Evolutionary conservation across 768 basidiomycete species (phyloP).

Genomic region (Serendipita indica): DNA sequence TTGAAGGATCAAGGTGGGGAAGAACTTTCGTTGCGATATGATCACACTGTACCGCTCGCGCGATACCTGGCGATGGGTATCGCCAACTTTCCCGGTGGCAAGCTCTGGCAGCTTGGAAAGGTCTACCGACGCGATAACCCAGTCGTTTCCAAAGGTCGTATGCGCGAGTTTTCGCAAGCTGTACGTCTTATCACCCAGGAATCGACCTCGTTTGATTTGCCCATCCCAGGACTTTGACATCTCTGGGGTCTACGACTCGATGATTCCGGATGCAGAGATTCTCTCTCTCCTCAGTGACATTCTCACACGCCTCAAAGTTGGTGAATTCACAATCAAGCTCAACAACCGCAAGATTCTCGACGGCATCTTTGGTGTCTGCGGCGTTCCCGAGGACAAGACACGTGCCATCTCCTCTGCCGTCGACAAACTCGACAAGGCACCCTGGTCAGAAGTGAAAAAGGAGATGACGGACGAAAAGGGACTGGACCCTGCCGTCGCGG

Average conservation of each 20-base stretch:
- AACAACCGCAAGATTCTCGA: constrained; percentile 97
- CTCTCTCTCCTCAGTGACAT: constrained; percentile 71
- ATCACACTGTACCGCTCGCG: constrained; percentile 94
- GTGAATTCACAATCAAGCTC: constrained; percentile 91
- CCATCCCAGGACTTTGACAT: constrained; percentile 79
- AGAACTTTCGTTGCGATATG: constrained; percentile 84
- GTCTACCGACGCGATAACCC: constrained; percentile 94
- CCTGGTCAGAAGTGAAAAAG: constrained; percentile 84
- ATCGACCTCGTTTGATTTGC: not conserved
- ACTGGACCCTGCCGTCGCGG: constrained; percentile 61
- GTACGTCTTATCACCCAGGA: constrained; percentile 30
- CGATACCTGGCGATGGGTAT: constrained; percentile 91
- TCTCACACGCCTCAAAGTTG: constrained; percentile 69
- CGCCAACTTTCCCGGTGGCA: constrained; percentile 40
- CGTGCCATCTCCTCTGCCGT: constrained; percentile 90
- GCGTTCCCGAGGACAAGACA: constrained; percentile 80
- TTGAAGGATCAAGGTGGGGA: constrained; percentile 96
- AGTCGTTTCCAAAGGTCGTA: constrained; percentile 93
- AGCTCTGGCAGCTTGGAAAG: constrained; percentile 97
- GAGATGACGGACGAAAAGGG: constrained; percentile 98
- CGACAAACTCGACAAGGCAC: constrained; percentile 95
- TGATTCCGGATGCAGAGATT: constrained; percentile 94
- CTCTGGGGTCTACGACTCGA: constrained; percentile 79
- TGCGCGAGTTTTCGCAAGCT: constrained; percentile 98
- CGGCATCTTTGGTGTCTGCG: constrained; percentile 92